Percentiles rank a stretch among this genome's conserved stretches.
These are phyloP conservation scores for Rubus parviflorus DNA, from an alignment of 306 rosid species.

Conservation along the genomic window DNA sequence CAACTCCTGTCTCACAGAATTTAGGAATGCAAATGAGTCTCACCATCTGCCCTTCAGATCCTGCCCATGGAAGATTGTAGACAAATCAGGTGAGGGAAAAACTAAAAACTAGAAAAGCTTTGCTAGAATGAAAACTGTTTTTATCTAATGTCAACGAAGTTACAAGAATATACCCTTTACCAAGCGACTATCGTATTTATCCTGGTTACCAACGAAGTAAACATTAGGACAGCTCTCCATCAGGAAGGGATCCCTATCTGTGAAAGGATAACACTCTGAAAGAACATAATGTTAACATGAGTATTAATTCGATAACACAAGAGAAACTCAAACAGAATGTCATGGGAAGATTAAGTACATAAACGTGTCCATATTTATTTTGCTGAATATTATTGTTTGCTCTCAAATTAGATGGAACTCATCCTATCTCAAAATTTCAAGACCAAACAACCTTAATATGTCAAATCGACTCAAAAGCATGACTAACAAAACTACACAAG, in stretches of 20 bases:
- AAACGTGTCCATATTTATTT: not conserved
- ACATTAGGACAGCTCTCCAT: constrained; percentile 90
- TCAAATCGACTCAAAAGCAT: not conserved
- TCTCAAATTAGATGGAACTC: constrained; percentile 21
- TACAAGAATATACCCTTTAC: constrained; percentile 56
- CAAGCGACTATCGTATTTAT: constrained; percentile 65
- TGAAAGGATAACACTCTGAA: constrained; percentile 93
- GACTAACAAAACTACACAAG: constrained; percentile 8
- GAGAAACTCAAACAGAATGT: not conserved
- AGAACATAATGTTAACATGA: constrained; percentile 18
- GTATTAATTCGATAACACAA: constrained; percentile 12
- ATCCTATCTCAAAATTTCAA: constrained; percentile 12
- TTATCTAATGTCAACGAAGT: constrained; percentile 15
- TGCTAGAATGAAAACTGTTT: not conserved
- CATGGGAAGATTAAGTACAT: constrained; percentile 1
- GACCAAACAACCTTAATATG: constrained; percentile 16
- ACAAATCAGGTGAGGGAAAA: not conserved
- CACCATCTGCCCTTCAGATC: constrained; percentile 83
- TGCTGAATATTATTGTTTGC: constrained; percentile 12
- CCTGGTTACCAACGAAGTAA: constrained; percentile 88
- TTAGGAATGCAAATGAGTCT: constrained; percentile 82
- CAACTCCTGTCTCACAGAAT: constrained; percentile 82
- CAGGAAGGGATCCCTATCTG: constrained; percentile 86
- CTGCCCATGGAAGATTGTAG: constrained; percentile 42
- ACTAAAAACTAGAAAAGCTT: not conserved